Evolutionary conservation across 345 rosid species (phyloP), one percentile per base, ranked within the genome.

Genomic region (Ricinus communis): DNA sequence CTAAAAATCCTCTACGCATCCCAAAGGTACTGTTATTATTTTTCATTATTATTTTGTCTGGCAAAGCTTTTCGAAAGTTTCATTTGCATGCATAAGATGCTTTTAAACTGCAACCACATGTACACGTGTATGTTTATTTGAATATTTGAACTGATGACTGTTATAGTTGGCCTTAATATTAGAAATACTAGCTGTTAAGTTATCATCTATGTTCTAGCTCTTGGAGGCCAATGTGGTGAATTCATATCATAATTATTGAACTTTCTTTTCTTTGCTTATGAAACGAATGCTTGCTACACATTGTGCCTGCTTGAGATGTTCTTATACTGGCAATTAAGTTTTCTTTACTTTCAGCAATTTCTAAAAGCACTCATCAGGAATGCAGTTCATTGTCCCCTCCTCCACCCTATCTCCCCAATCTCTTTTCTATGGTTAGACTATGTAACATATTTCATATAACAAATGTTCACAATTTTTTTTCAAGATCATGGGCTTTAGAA

Each of bases 1-100:
- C 87, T 62, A 96, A 84, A 80, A 93, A 96, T 66, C 93, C 98
- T 71, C 75, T 96, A 73, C 96, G 97, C 61, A 86, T 96, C 73
- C 99, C 99, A 5, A 91, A 86, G 97, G 99, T 96, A 89, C 58
- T 56, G 50, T 58, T 69, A 0, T 6, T 53, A 4, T n/a, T 22
- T n/a, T 4, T 43, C 47, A 43, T 9, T 43, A 53, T 22, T 69
- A 45, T 74, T 52, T 71, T 33, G 22, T 22, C n/a, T n/a, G n/a
- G 46, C 61, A 72, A 71, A 25, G 47, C 64, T 30, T 66, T 24
- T 16, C 36, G 50, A 67, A 38, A 67, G 19, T 51, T 38, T 8
- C 53, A 43, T 30, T 4, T 33, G 21, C 21, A 38, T 12, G 3
- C 36, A 55, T 52, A 11, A 24, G 7, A 15, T 25, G 18, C n/a